Evolutionary conservation across 768 basidiomycete species (phyloP), one percentile per base, ranked within the genome.

Genomic region (Phaeotremella skinneri): DNA sequence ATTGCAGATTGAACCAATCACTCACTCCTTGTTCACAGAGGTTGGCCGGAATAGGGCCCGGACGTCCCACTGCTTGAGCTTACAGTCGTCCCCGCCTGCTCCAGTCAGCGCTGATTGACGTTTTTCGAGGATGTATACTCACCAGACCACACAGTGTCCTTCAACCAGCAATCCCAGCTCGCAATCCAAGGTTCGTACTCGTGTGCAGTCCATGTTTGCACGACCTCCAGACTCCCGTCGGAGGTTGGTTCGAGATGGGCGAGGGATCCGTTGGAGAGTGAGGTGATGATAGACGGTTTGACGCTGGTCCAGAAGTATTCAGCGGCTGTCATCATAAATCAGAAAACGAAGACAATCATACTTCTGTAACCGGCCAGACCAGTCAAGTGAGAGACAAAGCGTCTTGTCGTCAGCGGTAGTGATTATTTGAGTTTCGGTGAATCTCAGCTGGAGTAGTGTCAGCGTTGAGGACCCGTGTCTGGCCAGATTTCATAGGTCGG

Each of bases 131-230:
- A 53, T 13, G n/a, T 1, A 21, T 47, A 64, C 79, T 49, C 48
- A 89, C 92, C 93, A 11, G 91, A 91, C 79, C 90, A 97, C 3
- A 96, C 80, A 32, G 89, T 75, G 67, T 85, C 84, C 0, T 81
- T 79, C 59, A 92, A 79, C 89, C 91, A 94, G 63, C 87, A 86
- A 68, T 97, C 84, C 87, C 91, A 98, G 1, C 88, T 85, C 0
- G 88, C 85, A 49, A 91, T 84, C 96, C 96, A 99, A 0, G 93
- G 88, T 72, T 99, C 96, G 68, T 86, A 85, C 57, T 92, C 90
- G 67, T 98, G 96, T 0, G 90, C 93, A 23, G 84, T 80, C 92
- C 92, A 98, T 1, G 81, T 81, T 25, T 83, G 77, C 3, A 79
- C 78, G 2, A 87, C 73, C 0, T 70, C 52, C 26, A 89, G 73